Percentiles rank a stretch among this genome's conserved stretches.
These are phyloP conservation scores for Thoreauomyces humboldtii DNA, from an alignment of 192 early-diverging fungal genomes.

Conservation along the genomic window DNA sequence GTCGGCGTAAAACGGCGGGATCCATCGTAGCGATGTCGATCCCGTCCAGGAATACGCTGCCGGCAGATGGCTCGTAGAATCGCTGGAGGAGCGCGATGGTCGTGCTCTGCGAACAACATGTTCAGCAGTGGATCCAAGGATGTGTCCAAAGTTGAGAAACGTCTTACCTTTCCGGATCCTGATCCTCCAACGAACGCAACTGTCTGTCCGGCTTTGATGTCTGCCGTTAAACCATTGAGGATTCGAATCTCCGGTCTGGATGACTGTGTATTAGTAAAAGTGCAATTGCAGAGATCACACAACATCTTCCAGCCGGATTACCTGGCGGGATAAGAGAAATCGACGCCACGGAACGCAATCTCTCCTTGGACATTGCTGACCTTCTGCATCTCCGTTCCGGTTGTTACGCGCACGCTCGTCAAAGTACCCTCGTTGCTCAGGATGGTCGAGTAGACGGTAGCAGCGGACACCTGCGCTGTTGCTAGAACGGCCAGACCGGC, in stretches of 20 bases:
- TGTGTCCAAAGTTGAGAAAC: neutral
- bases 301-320: too few relatives aligned
- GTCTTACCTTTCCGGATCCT: conserved; percentile 21
- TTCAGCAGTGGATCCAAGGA: conserved; percentile 65
- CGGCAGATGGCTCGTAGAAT: conserved; percentile 10
- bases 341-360: conserved; percentile 59
- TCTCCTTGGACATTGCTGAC: neutral
- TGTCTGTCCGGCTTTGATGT: conserved; percentile 59
- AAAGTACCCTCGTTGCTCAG: conserved; percentile 45
- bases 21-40: conserved; percentile 57
- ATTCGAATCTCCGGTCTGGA: too few relatives aligned
- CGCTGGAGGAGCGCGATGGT: conserved; percentile 19
- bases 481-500: conserved; percentile 68
- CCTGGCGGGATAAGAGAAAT: conserved; percentile 89
- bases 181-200: conserved; percentile 50
- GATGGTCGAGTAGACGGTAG: conserved; percentile 68
- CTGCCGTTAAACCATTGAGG: conserved; percentile 52
- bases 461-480: conserved; percentile 71
- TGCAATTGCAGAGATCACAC: too few relatives aligned
- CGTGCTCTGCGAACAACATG: too few relatives aligned
- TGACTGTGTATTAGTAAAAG: too few relatives aligned
- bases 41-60: conserved; percentile 45
- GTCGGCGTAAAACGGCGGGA: conserved; percentile 58
- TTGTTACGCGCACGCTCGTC: too few relatives aligned
- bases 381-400: neutral